Percentiles rank a stretch among this genome's conserved stretches.
These are phyloP conservation scores for Talaromyces atroroseus DNA, from an alignment of 2,329 filamentous ascomycete species.

Conservation along the genomic window DNA sequence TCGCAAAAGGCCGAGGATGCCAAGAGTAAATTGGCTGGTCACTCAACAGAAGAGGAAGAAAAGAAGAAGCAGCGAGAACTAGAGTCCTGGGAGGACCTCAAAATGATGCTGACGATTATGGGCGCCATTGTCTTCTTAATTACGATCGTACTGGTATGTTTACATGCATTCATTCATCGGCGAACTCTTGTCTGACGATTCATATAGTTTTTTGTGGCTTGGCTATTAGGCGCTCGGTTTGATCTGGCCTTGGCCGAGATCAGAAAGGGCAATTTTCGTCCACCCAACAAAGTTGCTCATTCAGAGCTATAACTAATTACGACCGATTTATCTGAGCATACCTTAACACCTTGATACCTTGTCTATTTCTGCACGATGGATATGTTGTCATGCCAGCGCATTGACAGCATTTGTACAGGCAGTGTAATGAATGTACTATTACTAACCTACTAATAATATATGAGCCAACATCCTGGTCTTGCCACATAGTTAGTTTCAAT, in stretches of 20 bases:
- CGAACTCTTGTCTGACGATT: conserved; percentile 8
- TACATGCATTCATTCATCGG: not conserved
- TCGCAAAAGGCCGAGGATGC: conserved; percentile 64
- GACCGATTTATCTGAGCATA: not conserved
- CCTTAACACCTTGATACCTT: not conserved
- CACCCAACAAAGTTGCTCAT: conserved; percentile 31
- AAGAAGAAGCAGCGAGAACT: conserved; percentile 44
- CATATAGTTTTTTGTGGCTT: conserved; percentile 67
- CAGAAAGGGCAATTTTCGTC: conserved; percentile 43
- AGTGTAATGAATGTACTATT: not conserved
- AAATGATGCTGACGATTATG: conserved; percentile 65
- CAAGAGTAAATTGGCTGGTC: conserved; percentile 42
- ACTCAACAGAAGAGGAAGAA: conserved; percentile 54
- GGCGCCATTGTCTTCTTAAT: conserved; percentile 67
- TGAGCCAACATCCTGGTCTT: not conserved
- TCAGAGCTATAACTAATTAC: conserved; percentile 37
- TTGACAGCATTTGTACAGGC: not conserved
- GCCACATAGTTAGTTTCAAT: conserved; percentile 14
- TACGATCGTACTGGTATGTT: conserved; percentile 71
- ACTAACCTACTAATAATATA: not conserved
- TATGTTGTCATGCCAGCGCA: not conserved
- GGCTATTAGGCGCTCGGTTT: conserved; percentile 74
- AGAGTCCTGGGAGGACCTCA: conserved; percentile 51
- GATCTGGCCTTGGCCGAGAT: conserved; percentile 61
- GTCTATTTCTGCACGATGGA: not conserved